Evolutionary conservation across 768 basidiomycete species (phyloP).

Genomic region (Tubosaeta sp.): DNA sequence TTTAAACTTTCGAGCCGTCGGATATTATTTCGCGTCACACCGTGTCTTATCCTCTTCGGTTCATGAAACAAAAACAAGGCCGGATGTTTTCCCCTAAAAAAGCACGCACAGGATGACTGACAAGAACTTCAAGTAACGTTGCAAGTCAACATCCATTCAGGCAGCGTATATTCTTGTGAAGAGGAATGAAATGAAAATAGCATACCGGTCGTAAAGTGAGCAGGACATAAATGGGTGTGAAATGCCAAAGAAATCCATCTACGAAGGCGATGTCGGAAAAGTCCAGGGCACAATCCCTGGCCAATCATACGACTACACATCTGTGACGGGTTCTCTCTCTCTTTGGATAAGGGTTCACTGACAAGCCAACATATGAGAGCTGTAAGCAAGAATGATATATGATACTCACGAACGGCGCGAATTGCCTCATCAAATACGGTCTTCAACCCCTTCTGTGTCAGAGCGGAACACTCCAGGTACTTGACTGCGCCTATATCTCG

Average conservation of each 20-base stretch:
- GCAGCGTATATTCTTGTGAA: conserved; percentile 35
- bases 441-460: conserved; percentile 98
- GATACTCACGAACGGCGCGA: conserved; percentile 82
- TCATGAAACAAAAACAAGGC: too few relatives aligned
- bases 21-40: too few relatives aligned
- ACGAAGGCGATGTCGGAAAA: conserved; percentile 18
- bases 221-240: conserved; percentile 67
- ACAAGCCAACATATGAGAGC: conserved; percentile 5
- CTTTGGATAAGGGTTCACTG: conserved; percentile 77
- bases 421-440: conserved; percentile 99
- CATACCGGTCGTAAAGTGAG: conserved; percentile 64
- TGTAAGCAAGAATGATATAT: neutral
- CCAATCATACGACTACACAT: conserved; percentile 72
- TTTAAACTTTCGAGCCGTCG: too few relatives aligned
- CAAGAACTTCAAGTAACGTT: neutral
- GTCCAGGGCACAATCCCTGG: conserved; percentile 15
- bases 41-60: too few relatives aligned
- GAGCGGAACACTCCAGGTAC: conserved; percentile 92
- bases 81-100: neutral
- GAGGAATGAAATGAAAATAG: conserved; percentile 27
- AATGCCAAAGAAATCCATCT: conserved; percentile 40
- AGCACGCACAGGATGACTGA: neutral
- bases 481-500: conserved; percentile 95
- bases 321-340: conserved; percentile 42
- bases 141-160: conserved; percentile 12